Conservation (phyloP, 805 yeast genomes). For the Priceomyces fermenticarens region DNA sequence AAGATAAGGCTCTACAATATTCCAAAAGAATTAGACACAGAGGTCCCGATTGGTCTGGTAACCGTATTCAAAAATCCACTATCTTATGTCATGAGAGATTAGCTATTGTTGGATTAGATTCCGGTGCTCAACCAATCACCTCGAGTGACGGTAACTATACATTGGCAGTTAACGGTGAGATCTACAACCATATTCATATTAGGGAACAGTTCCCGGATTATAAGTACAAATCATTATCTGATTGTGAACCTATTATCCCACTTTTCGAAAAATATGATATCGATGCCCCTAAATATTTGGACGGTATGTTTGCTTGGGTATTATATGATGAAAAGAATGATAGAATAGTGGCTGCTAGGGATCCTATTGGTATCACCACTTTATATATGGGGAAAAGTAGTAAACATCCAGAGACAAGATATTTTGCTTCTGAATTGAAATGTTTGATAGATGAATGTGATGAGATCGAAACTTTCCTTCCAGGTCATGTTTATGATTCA, state of each 20-base stretch:
- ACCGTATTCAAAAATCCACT: slow-evolving; percentile 72
- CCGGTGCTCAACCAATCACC: slow-evolving; percentile 97
- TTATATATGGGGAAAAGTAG: slow-evolving; percentile 87
- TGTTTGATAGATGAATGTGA: slow-evolving; percentile 95
- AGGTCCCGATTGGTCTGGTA: slow-evolving; percentile 99
- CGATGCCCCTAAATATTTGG: slow-evolving; percentile 89
- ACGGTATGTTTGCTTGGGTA: slow-evolving; percentile 98
- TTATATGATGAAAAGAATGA: slow-evolving; percentile 80
- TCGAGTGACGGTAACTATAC: slow-evolving; percentile 70
- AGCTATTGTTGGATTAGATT: slow-evolving; percentile 94
- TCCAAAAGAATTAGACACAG: slow-evolving; percentile 95
- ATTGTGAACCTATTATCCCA: slow-evolving; percentile 98
- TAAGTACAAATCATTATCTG: slow-evolving; percentile 79
- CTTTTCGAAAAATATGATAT: slow-evolving; percentile 79
- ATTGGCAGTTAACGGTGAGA: slow-evolving; percentile 95
- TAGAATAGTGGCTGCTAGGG: slow-evolving; percentile 94
- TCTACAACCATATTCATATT: slow-evolving; percentile 90
- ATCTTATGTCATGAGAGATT: slow-evolving; percentile 92
- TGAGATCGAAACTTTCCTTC: slow-evolving; percentile 90
- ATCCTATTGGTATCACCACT: slow-evolving; percentile 96
- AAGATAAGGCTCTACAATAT: slow-evolving; percentile 82
- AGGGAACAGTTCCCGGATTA: slow-evolving; percentile 75
- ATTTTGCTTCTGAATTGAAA: slow-evolving; percentile 92
- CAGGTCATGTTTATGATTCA: slow-evolving; percentile 96
- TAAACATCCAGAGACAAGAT: slow-evolving; percentile 70